Base-by-base conservation (phyloP, 2,329 filamentous ascomycete species). In the Pseudogymnoascus sp. region DNA sequence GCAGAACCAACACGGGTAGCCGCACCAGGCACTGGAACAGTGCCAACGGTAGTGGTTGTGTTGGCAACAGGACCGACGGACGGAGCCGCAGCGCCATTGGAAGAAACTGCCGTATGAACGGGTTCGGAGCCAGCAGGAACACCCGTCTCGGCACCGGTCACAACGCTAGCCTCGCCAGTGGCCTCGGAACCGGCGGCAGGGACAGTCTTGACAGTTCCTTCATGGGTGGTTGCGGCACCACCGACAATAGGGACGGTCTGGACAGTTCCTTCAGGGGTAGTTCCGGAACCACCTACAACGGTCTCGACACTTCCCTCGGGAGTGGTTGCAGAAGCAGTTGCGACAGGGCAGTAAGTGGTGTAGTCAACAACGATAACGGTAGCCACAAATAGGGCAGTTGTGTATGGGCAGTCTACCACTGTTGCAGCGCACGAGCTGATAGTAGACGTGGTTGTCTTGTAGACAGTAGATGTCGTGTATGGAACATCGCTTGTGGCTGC, bases 341-440 rank as follows among this genome's bases (percentile, higher is more conserved):
- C 42, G 42, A 47, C 42, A 14, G 42, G 42, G 18, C 42, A 47
- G 38, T 23, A 31, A 12, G 63, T 63, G n/a, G 61, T 33, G 33
- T 33, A 31, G 4, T 23, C 37, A 59, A 64, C 62, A 23, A 33
- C 35, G 35, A 35, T 23, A 59, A 25, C 33, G 44, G 61, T 64
- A 21, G 63, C 63, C 14, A 62, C 63, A 16, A 35, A 65, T 67
- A 66, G 69, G 47, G 66, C 66, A 62, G 70, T 63, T 38, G 69
- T 71, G 66, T 65, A 71, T 37, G 69, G 69, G 64, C 69, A 69
- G 66, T 69, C 65, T 53, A 68, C 42, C 0, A 47, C 42, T 5
- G 42, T 47, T 14, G 42, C 23, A 5, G 42, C 42, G 12, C 42
- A 47, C 18, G 42, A 11, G 42, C 42, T 69, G 67, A 71, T 67